A percentile compares a stretch with the other conserved stretches of the same genome.
phyloP scores from a whole-genome alignment of 148 eudicot genomes.

The Spergularia marina region DNA sequence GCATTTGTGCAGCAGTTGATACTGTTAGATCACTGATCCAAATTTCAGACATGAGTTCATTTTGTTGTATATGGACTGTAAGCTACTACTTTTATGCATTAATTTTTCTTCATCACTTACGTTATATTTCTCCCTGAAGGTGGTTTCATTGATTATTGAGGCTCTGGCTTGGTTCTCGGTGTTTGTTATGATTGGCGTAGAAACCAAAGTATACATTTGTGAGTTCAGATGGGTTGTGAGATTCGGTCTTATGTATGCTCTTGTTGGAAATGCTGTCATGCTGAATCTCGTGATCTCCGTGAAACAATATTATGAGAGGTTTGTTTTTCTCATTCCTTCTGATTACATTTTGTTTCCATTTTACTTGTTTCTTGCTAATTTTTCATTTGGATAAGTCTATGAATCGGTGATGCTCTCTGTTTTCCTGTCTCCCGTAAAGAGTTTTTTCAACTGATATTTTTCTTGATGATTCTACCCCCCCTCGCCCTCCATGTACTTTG shows the following conservation, averaged over 20 bases:
- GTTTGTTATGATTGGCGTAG: conserved; percentile 68
- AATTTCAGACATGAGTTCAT: not conserved
- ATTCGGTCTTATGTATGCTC: conserved; percentile 71
- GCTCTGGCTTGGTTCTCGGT: conserved; percentile 83
- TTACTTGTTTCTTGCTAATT: not conserved
- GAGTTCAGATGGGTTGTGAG: conserved; percentile 85
- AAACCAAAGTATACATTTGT: conserved; percentile 76
- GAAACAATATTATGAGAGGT: conserved; percentile 67
- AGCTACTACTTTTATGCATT: not conserved
- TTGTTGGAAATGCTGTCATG: conserved; percentile 81
- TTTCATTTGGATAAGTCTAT: not conserved
- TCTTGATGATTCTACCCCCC: not conserved
- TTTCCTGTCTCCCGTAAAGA: not conserved
- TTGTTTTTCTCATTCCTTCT: conserved; percentile 25
- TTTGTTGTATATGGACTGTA: not conserved
- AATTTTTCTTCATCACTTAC: conserved; percentile 1
- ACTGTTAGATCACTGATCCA: not conserved
- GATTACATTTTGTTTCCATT: not conserved
- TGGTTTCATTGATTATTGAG: conserved; percentile 55
- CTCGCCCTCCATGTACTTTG: not conserved
- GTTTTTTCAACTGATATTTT: not conserved
- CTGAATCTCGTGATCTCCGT: conserved; percentile 71
- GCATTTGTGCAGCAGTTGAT: no score
- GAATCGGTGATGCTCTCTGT: not conserved
- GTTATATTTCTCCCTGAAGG: conserved; percentile 35